Base-by-base conservation (phyloP, 2,329 filamentous ascomycete species). In the Lasiodiplodia theobromae region DNA sequence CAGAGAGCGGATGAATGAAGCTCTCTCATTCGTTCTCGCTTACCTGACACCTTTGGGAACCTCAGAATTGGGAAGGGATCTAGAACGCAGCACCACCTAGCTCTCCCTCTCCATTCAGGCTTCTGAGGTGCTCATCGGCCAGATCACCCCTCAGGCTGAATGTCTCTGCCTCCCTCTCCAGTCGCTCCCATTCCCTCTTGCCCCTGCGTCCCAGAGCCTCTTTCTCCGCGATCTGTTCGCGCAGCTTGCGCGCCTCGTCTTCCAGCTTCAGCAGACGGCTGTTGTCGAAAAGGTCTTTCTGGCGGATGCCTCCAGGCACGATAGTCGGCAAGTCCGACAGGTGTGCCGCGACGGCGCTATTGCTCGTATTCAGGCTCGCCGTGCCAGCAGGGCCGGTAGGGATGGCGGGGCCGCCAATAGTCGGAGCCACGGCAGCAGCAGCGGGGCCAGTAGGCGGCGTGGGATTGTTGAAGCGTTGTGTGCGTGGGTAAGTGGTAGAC, bases 221-320 rank as follows among this genome's bases (percentile, higher is more conserved):
- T 72, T 82, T 83, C 70, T 81, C 81, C 51, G 83, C 82, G 66
- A 86, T 84, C 70, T 77, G 69, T 69, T 80, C 77, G 28, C 83
- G 74, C 69, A 86, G 69, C 71, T 77, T 81, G 69, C 81, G 78
- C 1, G 82, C 79, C 60, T 86, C 83, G 11, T 85, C 81, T 69
- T 85, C 82, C 14, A 85, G 72, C 72, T 81, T 83, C 58, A 77
- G 71, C 10, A 85, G 75, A 69, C 81, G 81, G 54, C 77, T 79
- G 69, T 75, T 78, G 68, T 85, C 82, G 67, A 80, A 77, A 7
- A 82, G 62, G 23, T 83, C 80, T 69, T 79, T 81, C 66, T 78
- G 77, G 31, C 62, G 54, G 65, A 75, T 71, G 2, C 83, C 84
- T 21, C 83, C 83, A 2, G 81, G 79, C 18, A 83, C 74, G 34